Evolutionary conservation across 805 yeast genomes (phyloP).

Genomic region (Kodamaea kakaduensis): DNA sequence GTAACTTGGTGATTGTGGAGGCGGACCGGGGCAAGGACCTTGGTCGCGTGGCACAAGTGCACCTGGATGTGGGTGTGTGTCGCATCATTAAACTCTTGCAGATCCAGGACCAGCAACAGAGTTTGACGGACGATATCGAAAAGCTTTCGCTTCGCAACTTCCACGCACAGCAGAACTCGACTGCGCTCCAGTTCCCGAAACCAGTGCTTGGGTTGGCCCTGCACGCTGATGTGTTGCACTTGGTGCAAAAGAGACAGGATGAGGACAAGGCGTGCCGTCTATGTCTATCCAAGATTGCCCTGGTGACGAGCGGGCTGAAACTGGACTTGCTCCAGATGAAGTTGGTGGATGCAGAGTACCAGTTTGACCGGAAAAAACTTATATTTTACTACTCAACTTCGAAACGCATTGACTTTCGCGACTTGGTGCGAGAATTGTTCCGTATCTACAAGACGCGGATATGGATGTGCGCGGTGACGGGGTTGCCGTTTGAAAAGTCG

Average conservation of each 20-base stretch:
- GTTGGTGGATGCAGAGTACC: conserved; percentile 73
- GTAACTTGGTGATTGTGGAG: conserved; percentile 76
- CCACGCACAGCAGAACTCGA: conserved; percentile 16
- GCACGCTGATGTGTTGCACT: conserved; percentile 54
- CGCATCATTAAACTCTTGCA: conserved; percentile 61
- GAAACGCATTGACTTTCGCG: conserved; percentile 69
- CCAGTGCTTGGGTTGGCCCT: conserved; percentile 62
- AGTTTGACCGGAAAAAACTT: conserved; percentile 73
- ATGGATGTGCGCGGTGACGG: conserved; percentile 74
- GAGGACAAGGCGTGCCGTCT: conserved; percentile 65
- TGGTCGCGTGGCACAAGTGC: conserved; percentile 58
- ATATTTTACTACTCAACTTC: conserved; percentile 55
- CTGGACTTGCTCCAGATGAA: conserved; percentile 45
- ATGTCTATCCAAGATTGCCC: conserved; percentile 55
- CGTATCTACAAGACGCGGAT: conserved; percentile 74
- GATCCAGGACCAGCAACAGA: conserved; percentile 68
- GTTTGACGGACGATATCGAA: conserved; percentile 36
- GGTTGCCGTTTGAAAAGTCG: conserved; percentile 26
- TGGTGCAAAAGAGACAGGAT: conserved; percentile 56
- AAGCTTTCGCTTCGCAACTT: conserved; percentile 24
- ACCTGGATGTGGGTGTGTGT: conserved; percentile 63
- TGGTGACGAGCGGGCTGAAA: conserved; percentile 20
- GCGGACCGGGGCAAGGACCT: conserved; percentile 81
- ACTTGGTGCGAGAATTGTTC: conserved; percentile 67
- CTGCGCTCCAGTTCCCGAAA: conserved; percentile 60